Conservation (phyloP, 1,284 basidiomycete genomes). For the Cutaneotrichosporon mucoides region DNA sequence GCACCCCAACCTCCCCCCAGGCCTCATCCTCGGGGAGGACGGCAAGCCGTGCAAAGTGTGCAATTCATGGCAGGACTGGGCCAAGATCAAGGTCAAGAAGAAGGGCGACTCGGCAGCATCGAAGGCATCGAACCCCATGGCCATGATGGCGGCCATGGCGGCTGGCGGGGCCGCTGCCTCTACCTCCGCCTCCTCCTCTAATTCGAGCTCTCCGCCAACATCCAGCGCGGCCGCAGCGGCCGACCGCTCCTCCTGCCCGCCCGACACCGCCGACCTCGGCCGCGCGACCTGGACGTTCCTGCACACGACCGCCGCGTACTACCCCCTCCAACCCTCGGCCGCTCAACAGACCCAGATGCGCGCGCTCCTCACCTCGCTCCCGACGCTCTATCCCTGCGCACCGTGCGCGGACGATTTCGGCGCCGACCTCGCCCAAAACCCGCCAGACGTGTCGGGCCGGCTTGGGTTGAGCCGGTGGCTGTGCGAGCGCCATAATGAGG, state of each 20-base stretch:
- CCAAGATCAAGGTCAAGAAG: constrained; percentile 51
- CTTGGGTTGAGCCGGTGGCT: constrained; percentile 73
- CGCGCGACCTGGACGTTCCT: constrained; percentile 93
- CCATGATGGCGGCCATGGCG: constrained; percentile 23
- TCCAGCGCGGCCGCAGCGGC: constrained; percentile 7
- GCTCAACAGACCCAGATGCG: constrained; percentile 75
- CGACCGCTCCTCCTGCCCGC: constrained; percentile 67
- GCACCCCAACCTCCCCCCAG: constrained; percentile 58
- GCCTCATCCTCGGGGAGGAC: constrained; percentile 80
- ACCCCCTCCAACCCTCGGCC: constrained; percentile 70
- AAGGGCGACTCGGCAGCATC: constrained; percentile 11
- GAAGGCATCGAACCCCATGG: constrained; percentile 28
- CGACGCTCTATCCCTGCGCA: constrained; percentile 78
- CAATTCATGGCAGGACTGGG: constrained; percentile 73
- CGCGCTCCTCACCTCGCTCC: constrained; percentile 67
- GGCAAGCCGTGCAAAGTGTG: constrained; percentile 93
- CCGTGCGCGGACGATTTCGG: constrained; percentile 74
- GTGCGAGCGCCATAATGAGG: constrained; percentile 85
- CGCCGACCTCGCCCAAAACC: constrained; percentile 59
- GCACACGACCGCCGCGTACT: constrained; percentile 88
- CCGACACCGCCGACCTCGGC: constrained; percentile 80
- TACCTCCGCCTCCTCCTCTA: constrained; percentile 15
- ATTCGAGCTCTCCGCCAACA: no score
- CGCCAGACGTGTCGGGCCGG: constrained; percentile 70
- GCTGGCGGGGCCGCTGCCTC: constrained; percentile 20